phyloP scores from a whole-genome alignment of 2,329 filamentous ascomycete species.

The Fusarium temperatum region DNA sequence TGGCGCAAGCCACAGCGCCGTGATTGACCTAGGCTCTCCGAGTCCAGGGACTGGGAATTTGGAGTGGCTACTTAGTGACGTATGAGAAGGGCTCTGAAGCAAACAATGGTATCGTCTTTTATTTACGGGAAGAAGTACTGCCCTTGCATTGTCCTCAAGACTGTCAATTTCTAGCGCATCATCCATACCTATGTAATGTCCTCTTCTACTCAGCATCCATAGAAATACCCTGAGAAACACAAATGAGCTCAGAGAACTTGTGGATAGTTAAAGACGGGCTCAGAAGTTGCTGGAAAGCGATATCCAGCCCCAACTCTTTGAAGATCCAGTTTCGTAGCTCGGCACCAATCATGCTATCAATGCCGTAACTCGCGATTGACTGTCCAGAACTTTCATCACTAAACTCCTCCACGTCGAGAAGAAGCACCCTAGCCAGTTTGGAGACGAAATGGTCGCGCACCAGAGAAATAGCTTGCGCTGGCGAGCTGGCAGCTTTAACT shows the following conservation, averaged over 20 bases:
- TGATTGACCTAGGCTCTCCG: too few species aligned
- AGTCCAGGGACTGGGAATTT: not conserved
- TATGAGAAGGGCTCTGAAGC: not conserved
- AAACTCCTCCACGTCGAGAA: not conserved
- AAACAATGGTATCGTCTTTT: not conserved
- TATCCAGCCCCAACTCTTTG: not conserved
- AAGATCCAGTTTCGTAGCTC: not conserved
- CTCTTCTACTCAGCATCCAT: not conserved
- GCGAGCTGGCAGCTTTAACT: not conserved
- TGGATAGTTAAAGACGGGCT: not conserved
- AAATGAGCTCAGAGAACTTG: not conserved
- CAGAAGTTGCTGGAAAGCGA: not conserved
- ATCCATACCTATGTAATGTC: not conserved
- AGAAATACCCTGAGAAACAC: too few species aligned
- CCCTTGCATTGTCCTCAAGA: not conserved
- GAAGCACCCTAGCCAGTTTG: not conserved
- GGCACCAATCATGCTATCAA: not conserved
- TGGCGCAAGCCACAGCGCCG: not conserved
- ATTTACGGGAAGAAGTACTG: not conserved
- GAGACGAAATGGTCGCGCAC: not conserved
- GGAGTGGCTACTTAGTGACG: not conserved
- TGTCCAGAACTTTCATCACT: not conserved
- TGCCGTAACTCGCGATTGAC: not conserved
- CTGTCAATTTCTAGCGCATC: not conserved
- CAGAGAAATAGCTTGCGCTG: not conserved